Evolutionary conservation across 1,139 yeast species (phyloP).

Genomic region (Petasospora fabianii): DNA sequence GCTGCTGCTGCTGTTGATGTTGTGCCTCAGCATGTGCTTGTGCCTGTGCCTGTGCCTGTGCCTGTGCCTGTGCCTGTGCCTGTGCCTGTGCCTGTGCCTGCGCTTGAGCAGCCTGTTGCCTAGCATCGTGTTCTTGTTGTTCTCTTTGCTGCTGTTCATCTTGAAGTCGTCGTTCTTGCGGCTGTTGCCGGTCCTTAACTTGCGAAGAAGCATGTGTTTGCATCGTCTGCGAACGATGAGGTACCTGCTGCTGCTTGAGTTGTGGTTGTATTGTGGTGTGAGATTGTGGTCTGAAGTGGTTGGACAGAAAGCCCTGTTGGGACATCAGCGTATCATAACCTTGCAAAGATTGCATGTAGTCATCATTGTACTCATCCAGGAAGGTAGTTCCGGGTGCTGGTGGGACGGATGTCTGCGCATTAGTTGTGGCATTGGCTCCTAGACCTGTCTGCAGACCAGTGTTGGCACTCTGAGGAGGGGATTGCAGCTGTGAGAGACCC

Average conservation of each 20-base stretch:
- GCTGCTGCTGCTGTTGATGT: constrained; percentile 2
- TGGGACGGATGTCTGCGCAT: too few relatives aligned
- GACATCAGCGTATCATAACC: constrained; percentile 15
- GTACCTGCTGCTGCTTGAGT: not conserved
- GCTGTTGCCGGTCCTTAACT: constrained; percentile 3
- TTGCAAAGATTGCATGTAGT: constrained; percentile 16
- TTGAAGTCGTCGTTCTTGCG: constrained; percentile 4
- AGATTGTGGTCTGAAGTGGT: too few relatives aligned
- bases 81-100: constrained; percentile 1
- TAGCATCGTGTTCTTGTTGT: not conserved
- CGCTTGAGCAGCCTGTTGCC: constrained; percentile 1
- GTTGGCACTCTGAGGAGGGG: not conserved
- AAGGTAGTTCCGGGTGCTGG: constrained; percentile 1
- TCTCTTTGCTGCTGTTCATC: constrained; percentile 1
- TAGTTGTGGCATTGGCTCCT: not conserved
- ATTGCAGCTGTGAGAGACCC: not conserved
- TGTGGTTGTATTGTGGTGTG: too few relatives aligned
- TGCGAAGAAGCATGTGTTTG: too few relatives aligned
- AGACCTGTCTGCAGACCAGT: not conserved
- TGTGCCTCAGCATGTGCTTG: not conserved
- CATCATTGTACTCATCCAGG: constrained; percentile 16
- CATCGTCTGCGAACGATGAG: too few relatives aligned
- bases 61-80: too few relatives aligned
- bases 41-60: too few relatives aligned
- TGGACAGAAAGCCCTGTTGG: constrained; percentile 2